Conservation (phyloP, 257 asterid species). For the Rubia yunnanensis region DNA sequence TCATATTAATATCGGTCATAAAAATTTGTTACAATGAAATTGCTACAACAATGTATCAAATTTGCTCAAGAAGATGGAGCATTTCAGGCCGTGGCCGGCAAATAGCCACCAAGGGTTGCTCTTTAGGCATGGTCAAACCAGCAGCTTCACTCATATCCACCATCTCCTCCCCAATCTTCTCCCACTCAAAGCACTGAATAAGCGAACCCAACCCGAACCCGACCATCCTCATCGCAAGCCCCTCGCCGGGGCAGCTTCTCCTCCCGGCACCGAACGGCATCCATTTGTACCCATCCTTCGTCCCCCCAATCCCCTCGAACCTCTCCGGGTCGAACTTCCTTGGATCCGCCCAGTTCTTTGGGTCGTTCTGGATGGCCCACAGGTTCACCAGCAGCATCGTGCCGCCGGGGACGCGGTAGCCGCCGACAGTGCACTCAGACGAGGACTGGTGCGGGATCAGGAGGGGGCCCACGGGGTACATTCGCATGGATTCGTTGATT, state of each 20-base stretch:
- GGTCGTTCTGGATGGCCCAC: constrained; percentile 70
- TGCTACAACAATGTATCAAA: neutral
- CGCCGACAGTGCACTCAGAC: constrained; percentile 47
- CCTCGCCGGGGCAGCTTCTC: constrained; percentile 66
- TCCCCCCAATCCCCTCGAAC: constrained; percentile 46
- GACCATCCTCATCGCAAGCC: constrained; percentile 43
- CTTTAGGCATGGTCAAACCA: constrained; percentile 29
- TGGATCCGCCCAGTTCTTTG: constrained; percentile 63
- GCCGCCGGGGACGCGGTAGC: constrained; percentile 49
- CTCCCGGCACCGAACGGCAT: constrained; percentile 60
- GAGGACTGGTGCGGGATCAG: constrained; percentile 71
- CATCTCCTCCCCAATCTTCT: constrained; percentile 17
- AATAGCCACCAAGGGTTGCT: constrained; percentile 21
- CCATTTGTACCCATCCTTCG: constrained; percentile 36
- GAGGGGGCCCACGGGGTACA: constrained; percentile 66
- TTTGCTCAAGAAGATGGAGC: constrained; percentile 9
- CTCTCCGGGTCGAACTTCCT: constrained; percentile 66
- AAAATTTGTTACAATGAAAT: too few relatives aligned
- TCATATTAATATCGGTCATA: too few relatives aligned
- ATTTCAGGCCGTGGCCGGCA: constrained; percentile 11
- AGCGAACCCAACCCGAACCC: constrained; percentile 39
- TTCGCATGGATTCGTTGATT: constrained; percentile 49
- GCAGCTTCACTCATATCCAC: constrained; percentile 25
- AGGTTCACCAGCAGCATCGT: constrained; percentile 57
- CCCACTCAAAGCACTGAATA: constrained; percentile 67